Evolutionary conservation across 441 rosid genomes (phyloP), one percentile per base, ranked within the genome.

Genomic region (Populus hybrid): DNA sequence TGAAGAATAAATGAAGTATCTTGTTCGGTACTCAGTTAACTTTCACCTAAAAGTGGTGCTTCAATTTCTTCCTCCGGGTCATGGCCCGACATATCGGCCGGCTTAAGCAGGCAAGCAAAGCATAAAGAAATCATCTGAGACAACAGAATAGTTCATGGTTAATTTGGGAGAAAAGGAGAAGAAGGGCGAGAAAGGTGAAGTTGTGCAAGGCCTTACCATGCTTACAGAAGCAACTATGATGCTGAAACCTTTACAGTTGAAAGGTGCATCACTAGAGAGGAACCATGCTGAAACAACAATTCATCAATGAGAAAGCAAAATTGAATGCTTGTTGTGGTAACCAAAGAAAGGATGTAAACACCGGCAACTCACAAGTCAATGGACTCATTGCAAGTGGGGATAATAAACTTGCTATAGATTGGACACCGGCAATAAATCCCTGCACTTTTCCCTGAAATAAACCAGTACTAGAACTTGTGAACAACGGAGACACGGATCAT

Each of bases 331-430:
- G 21, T 40, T 18, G 36, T 2, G 1, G 45, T 42, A 36, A 71
- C 56, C 6, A 26, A 16, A 50, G 14, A 42, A 24, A 74, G 33
- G 3, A 35, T 23, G 9, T 7, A 12, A 23, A 38, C 7, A 74
- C 20, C 21, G 1, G 10, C 61, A 72, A 83, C 88, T 84, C 64
- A 89, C 92, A 71, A 14, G 92, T 88, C 66, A 89, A 79, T 67
- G 92, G 90, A 74, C 88, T 89, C 88, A 89, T 87, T 26, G 83
- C 90, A 10, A 89, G 72, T 0, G 92, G 89, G 10, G 90, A 88
- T 77, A 88, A 73, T 70, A 89, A 81, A 35, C 90, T 88, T 7
- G 89, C 87, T 65, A 89, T 71, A 12, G 90, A 78, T 74, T 89
- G 74, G 67, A 88, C 89, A 4, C 92, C 90, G 0, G 90, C 90